Evolutionary conservation across 1,139 yeast genomes (phyloP), one percentile per base, ranked within the genome.

Genomic region (Diutina catenulata): DNA sequence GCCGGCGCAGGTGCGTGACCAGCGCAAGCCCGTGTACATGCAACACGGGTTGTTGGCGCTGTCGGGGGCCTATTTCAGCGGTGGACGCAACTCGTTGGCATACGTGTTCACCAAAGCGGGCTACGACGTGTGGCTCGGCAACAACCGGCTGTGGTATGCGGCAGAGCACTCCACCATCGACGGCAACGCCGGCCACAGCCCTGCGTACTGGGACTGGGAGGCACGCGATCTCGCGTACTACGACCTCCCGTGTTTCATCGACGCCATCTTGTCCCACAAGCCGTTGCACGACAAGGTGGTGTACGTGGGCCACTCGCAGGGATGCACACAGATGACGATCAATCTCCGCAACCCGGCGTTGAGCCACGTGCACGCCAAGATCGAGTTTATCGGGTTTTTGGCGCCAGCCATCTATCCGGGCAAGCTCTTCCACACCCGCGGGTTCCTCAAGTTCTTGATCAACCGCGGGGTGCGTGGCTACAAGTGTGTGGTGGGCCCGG

Each of bases 321-420:
- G 97, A 2, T 86, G 96, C 3, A 74, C 95, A 1, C 95, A 88
- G 55, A 68, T 80, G 1, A 80, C 86, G 42, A 59, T 83, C 35
- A 70, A 75, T 53, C 65, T 72, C 40, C 56, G 60, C 36, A 63
- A 63, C 43, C 54, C 52, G n/a, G 49, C 59, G n/a, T 49, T 63
- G 37, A 38, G 38, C 5, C 47, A 48, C 1, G 39, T 53, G 29
- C 74, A 67, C 41, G 59, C 60, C 2, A 76, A 75, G 45, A 55
- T 91, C 18, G 79, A 76, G 41, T 66, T 72, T 42, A 82, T 87
- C 50, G 64, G 82, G 37, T 84, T 93, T 0, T 58, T 91, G 40
- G 82, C 96, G 0, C 97, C 98, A 0, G 97, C 97, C 0, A 76
- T 84, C 2, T 91, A 74, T 52, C 93, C 94, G 0, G 97, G 97